Evolutionary conservation across 1,284 basidiomycete genomes (phyloP).

Genomic region (Ceratobasidium sp.): DNA sequence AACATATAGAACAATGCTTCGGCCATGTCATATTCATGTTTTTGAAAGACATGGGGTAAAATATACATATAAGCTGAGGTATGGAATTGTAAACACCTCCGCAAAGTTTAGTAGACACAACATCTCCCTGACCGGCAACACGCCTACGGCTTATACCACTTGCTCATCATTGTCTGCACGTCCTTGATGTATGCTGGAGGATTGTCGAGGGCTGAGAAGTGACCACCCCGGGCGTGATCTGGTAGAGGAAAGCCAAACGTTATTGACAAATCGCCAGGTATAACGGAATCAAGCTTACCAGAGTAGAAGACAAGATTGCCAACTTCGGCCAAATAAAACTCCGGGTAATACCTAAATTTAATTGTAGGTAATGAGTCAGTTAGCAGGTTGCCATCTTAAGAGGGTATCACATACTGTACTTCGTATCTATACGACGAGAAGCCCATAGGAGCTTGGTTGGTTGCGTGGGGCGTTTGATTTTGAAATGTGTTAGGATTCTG

Average conservation of each 20-base stretch:
- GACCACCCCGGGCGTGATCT: conserved; percentile 7
- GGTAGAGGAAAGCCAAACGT: background rate
- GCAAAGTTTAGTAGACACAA: too few species aligned
- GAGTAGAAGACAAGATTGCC: conserved; percentile 22
- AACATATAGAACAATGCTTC: too few species aligned
- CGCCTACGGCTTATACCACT: too few species aligned
- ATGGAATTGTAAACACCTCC: too few species aligned
- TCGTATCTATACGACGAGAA: conserved; percentile 34
- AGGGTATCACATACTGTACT: conserved; percentile 2
- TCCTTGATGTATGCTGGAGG: conserved; percentile 13
- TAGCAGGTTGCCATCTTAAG: background rate
- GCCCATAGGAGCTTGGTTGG: conserved; percentile 39
- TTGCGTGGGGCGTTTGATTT: conserved; percentile 8
- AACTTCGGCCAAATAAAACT: conserved; percentile 14
- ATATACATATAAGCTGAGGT: too few species aligned
- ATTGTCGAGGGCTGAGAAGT: conserved; percentile 28
- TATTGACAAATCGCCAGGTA: background rate
- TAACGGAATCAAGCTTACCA: background rate
- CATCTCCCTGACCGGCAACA: too few species aligned
- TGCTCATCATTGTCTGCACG: too few species aligned
- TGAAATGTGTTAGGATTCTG: conserved; percentile 34
- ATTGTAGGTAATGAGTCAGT: background rate
- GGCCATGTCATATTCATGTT: too few species aligned
- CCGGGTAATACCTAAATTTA: background rate
- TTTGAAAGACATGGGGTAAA: too few species aligned